phyloP scores from a whole-genome alignment of 352 stramenopile genomes.

The Halophytophthora batemanensis region DNA sequence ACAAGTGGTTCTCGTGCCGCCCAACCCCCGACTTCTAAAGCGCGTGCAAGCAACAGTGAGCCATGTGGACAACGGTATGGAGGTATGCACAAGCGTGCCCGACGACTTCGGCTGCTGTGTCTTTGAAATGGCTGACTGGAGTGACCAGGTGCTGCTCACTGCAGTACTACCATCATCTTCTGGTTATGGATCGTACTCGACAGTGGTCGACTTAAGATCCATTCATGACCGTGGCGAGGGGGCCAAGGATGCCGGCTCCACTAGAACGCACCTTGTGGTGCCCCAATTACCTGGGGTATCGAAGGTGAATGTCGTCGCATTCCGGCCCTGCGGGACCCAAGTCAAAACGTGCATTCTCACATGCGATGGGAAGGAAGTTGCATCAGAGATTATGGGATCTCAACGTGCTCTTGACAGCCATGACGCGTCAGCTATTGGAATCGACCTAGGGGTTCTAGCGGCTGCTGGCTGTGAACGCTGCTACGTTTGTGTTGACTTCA shows the following conservation, averaged over 20 bases:
- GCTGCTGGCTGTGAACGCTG: constrained; percentile 3
- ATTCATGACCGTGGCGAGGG: neutral
- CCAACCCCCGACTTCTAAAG: constrained; percentile 28
- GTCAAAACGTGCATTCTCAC: constrained; percentile 7
- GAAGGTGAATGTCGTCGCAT: constrained; percentile 13
- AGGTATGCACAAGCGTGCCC: constrained; percentile 25
- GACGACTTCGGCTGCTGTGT: constrained; percentile 46
- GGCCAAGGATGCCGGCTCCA: neutral
- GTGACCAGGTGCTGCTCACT: constrained; percentile 38
- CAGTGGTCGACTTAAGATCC: constrained; percentile 19
- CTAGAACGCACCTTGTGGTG: constrained; percentile 17
- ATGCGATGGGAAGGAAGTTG: constrained; percentile 4
- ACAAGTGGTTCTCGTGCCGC: constrained; percentile 40
- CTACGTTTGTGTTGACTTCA: constrained; percentile 21
- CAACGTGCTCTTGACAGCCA: constrained; percentile 1
- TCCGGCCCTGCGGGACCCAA: neutral
- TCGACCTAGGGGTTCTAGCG: constrained; percentile 5
- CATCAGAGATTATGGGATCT: neutral
- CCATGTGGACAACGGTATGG: constrained; percentile 33
- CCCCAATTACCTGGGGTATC: constrained; percentile 14
- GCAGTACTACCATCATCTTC: constrained; percentile 8
- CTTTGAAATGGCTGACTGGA: constrained; percentile 66
- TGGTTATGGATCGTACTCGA: constrained; percentile 36
- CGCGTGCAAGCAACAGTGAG: constrained; percentile 33
- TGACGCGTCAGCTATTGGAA: neutral